Base-by-base conservation (phyloP, 2,329 filamentous ascomycete species). In the Monilinia aucupariae region DNA sequence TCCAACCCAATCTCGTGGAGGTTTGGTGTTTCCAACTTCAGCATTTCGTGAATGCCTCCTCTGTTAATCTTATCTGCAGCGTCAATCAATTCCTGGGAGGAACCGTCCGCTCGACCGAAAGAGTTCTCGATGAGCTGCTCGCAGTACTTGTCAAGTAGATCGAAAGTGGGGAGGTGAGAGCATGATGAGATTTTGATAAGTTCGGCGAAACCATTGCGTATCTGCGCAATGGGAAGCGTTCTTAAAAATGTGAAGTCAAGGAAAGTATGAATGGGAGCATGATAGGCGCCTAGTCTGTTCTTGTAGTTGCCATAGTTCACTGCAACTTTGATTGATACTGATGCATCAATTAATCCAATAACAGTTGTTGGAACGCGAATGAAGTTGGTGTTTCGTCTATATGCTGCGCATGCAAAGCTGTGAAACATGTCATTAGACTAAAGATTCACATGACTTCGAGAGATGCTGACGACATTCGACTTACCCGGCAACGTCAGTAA, bases 301-400 rank as follows among this genome's bases (percentile, higher is more conserved):
- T 90, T 90, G 79, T 89, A 88, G 73, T 86, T 84, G 72, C 85
- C 86, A 70, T 90, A 89, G 77, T 90, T 90, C 70, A 90, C 87
- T 15, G 85, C 88, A n/a, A 90, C 87, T 73, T 90, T 90, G 78
- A 90, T 90, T 43, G 84, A 88, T 58, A 90, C 88, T 22, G 85
- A 88, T 3, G 88, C 88, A 71, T 91, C 88, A 65, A 90, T 90
- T 54, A 91, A 78, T 12, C 88, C 87, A 71, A 91, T 90, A 66
- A 90, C 85, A 0, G 88, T 90, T 0, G 88, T 90, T 1, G 88
- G 88, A 10, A 90, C 82, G 54, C 87, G 85, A 71, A 90, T 89
- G 76, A 82, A 90, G 76, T 89, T 89, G 50, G 87, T 90, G 75
- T 84, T 89, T 69, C 88, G 80, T 65, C 87, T 83, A 76, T 90